Evolutionary conservation across 108 stramenopile species (phyloP).

Genomic region (Pseudonitzschia multiseries): DNA sequence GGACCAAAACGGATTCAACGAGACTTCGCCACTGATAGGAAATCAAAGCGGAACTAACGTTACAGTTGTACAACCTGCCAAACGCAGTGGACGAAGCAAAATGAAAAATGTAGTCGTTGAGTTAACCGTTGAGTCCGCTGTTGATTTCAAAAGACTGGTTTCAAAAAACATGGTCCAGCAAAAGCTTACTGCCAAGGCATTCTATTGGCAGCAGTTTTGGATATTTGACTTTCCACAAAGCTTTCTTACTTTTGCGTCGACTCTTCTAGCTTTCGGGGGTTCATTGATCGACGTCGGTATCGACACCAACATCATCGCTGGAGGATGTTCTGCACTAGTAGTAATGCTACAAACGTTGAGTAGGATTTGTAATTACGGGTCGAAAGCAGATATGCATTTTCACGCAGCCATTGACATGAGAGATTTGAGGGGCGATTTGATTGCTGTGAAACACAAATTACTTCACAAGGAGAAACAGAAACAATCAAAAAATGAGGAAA

Average conservation of each 20-base stretch:
- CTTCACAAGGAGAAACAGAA: background rate
- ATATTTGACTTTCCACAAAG: background rate
- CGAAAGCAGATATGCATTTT: background rate
- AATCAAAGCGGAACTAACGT: no score
- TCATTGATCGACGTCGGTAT: background rate
- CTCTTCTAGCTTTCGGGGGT: slow-evolving; percentile 1
- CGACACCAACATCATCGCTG: background rate
- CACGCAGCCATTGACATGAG: background rate
- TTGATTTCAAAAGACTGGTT: background rate
- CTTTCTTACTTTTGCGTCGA: background rate
- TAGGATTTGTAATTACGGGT: background rate
- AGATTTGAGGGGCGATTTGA: background rate
- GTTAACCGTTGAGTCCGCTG: background rate
- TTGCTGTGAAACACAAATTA: background rate
- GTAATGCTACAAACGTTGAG: slow-evolving; percentile 6
- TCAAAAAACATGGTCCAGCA: background rate
- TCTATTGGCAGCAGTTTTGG: background rate
- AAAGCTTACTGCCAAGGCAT: background rate
- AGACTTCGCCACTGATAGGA: no score
- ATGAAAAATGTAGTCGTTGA: no score
- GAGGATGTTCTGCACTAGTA: background rate
- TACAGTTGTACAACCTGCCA: no score
- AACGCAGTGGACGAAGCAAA: no score
- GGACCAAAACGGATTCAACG: no score
- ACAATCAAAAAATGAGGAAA: background rate